Evolutionary conservation across 2,329 filamentous ascomycete species (phyloP), one percentile per base, ranked within the genome.

Genomic region (Phyllosticta ampelicida): DNA sequence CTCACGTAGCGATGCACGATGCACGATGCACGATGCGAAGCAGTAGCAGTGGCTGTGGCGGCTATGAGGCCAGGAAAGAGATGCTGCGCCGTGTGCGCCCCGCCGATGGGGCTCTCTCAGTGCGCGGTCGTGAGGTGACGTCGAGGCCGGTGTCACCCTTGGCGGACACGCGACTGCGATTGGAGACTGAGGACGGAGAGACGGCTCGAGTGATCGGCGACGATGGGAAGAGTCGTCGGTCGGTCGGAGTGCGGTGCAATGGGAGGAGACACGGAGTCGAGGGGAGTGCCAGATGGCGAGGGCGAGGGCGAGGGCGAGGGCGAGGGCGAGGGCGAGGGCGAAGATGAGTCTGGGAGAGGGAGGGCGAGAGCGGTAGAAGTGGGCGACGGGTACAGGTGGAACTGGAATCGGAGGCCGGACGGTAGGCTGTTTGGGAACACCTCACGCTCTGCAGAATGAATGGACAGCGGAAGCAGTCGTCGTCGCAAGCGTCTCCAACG

Each of bases 81-180:
- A n/a, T 58, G 50, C 50, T 58, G 51, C 51, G 50, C 50, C 56
- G 49, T 51, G 44, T 26, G 44, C 51, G 51, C 56, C 56, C 56
- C 56, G 56, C 56, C 53, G 56, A 53, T 58, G 56, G 56, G 56
- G 56, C 49, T 51, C 56, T 44, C 36, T 44, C 53, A 51, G 56
- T 52, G 55, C 55, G 49, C 30, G 20, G 55, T 23, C 20, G 48
- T 52, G 55, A 56, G 26, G 56, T 58, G 56, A 58, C 56, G 56
- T 58, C 56, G 51, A 48, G 55, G 20, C 29, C 56, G 48, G 51
- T 28, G 30, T 49, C 44, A 54, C 50, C 51, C 49, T 50, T 51
- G 48, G 44, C 30, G 50, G 30, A 20, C 55, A 53, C 44, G 56
- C 56, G 56, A 58, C 36, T 58, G 51, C 51, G 51, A 30, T 44